Conservation (phyloP, 2,329 filamentous ascomycete genomes). For the Microcera coccophila region DNA sequence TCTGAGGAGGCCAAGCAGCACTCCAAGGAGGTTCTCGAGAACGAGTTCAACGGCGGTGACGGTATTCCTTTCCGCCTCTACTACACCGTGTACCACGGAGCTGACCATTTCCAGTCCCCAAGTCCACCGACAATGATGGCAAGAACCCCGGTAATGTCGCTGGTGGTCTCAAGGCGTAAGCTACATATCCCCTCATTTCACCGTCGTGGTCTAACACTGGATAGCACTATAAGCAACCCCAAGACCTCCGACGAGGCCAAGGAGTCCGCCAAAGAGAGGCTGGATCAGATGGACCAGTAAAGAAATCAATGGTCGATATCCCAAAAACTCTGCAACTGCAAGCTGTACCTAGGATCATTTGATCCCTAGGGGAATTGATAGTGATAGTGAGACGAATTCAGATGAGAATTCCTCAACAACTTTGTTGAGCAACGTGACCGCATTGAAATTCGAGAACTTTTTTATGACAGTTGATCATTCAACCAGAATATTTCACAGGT, state of each 20-base stretch:
- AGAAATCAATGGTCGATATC: background rate
- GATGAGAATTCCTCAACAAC: too few species aligned
- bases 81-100: background rate
- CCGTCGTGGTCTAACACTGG: conserved; percentile 15
- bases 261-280: conserved; percentile 49
- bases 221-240: conserved; percentile 51
- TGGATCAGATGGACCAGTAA: conserved; percentile 31
- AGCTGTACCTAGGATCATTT: too few species aligned
- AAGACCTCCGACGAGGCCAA: conserved; percentile 55
- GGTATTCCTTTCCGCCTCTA: conserved; percentile 11
- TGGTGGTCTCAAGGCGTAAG: conserved; percentile 50
- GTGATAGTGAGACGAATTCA: too few species aligned
- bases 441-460: too few species aligned
- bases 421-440: too few species aligned
- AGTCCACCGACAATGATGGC: conserved; percentile 32
- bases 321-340: too few species aligned
- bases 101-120: conserved; percentile 22
- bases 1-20: conserved; percentile 54
- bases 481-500: too few species aligned
- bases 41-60: conserved; percentile 44
- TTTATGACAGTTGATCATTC: too few species aligned
- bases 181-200: conserved; percentile 3
- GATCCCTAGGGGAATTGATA: too few species aligned
- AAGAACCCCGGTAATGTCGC: conserved; percentile 55
- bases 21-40: conserved; percentile 49